These are phyloP conservation scores for Hordeum vulgare DNA, from an alignment of 176 grass and related monocot genomes.

Conservation along the genomic window DNA sequence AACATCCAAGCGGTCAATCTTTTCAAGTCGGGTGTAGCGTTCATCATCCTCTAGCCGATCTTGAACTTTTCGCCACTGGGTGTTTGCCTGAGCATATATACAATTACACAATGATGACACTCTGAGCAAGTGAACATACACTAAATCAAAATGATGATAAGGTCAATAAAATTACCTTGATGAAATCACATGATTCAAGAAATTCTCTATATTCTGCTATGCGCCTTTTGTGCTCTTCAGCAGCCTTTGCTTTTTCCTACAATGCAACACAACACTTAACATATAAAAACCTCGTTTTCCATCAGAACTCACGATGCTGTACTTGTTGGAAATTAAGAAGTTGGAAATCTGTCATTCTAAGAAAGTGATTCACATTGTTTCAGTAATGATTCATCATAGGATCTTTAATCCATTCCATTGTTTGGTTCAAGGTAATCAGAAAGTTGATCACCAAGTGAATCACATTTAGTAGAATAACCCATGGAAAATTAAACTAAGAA, in stretches of 20 bases:
- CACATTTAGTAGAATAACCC: not conserved
- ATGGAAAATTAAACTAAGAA: not conserved
- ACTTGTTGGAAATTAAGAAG: not conserved
- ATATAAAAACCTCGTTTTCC: not conserved
- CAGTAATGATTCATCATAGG: not conserved
- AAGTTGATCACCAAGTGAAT: not conserved
- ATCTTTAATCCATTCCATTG: not conserved
- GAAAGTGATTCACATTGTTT: not conserved
- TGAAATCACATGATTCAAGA: constrained; percentile 96
- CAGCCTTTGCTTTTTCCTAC: constrained; percentile 90
- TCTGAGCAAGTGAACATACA: not conserved
- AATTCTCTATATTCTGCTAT: constrained; percentile 73
- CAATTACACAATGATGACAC: not conserved
- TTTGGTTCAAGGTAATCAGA: not conserved
- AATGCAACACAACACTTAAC: not conserved
- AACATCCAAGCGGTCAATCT: constrained; percentile 76
- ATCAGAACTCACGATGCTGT: not conserved
- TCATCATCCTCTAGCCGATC: constrained; percentile 90
- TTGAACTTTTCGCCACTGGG: constrained; percentile 94
- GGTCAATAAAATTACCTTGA: constrained; percentile 58
- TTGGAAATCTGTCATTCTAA: not conserved
- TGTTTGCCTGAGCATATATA: constrained; percentile 41
- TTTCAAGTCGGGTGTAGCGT: constrained; percentile 76
- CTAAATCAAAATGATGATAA: constrained; percentile 1
- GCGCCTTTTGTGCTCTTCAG: constrained; percentile 72